Evolutionary conservation across 139 green algal genomes (phyloP).

Genomic region (Micractinium sp.): DNA sequence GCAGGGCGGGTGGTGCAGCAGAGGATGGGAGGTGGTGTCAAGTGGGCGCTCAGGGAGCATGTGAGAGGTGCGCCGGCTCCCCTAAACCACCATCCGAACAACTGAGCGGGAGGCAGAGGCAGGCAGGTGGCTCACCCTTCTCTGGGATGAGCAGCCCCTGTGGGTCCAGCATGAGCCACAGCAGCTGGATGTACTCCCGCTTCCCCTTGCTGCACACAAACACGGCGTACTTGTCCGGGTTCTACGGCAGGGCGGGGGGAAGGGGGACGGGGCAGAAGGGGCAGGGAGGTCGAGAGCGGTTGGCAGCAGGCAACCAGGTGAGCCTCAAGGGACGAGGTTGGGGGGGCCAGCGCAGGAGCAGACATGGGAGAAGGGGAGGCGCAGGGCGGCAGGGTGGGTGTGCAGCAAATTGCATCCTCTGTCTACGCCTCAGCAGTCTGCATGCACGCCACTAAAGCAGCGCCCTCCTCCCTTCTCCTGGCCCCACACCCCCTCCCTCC

Average conservation of each 20-base stretch:
- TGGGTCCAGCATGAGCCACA: conserved; percentile 50
- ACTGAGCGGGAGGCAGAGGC: too few relatives aligned
- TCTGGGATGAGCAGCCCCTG: conserved; percentile 22
- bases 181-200: conserved; percentile 54
- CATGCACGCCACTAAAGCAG: neutral
- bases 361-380: too few relatives aligned
- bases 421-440: neutral
- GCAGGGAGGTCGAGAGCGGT: neutral
- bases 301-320: too few relatives aligned
- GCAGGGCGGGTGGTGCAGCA: neutral
- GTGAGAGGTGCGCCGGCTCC: too few relatives aligned
- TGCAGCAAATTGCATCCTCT: neutral
- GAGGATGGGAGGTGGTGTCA: neutral
- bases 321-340: too few relatives aligned
- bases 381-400: neutral
- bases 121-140: neutral
- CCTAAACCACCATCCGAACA: too few relatives aligned
- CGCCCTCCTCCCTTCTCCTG: too few relatives aligned
- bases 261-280: neutral
- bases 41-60: neutral
- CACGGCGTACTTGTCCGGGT: conserved; percentile 26
- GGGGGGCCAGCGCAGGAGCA: too few relatives aligned
- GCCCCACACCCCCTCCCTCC: too few relatives aligned
- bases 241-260: neutral
- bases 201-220: conserved; percentile 58